Conservation (phyloP, 257 asterid species). For the Nicotiana obtusifolia region DNA sequence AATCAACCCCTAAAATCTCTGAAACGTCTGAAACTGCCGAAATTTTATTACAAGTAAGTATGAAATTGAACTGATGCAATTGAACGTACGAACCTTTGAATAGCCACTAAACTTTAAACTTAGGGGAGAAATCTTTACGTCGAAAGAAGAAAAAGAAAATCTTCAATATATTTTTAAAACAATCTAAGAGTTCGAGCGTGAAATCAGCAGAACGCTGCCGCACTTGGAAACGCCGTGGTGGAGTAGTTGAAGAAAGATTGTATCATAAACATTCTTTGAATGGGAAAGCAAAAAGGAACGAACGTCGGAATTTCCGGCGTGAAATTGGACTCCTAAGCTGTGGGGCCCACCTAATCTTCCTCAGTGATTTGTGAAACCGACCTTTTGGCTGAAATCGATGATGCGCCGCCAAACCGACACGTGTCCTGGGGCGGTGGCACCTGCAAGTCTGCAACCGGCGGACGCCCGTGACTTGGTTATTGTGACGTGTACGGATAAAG, state of each 20-base stretch:
- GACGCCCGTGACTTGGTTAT: no score
- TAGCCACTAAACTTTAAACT: background rate
- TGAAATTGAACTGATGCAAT: background rate
- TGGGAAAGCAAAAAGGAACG: background rate
- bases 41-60: background rate
- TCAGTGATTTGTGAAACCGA: background rate
- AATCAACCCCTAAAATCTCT: background rate
- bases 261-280: background rate
- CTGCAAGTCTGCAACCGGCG: no score
- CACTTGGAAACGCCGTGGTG: background rate
- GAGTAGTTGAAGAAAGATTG: background rate
- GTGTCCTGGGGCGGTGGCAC: background rate
- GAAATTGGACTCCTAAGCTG: background rate
- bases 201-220: background rate
- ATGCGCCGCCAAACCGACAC: background rate
- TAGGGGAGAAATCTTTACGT: background rate
- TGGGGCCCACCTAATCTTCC: background rate
- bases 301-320: background rate
- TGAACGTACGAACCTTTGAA: slow-evolving; percentile 8
- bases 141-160: background rate
- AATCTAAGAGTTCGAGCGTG: background rate
- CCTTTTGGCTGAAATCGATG: background rate
- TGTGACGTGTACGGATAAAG: no score
- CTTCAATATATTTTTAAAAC: background rate
- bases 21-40: background rate